These are phyloP conservation scores for Lentinus tigrinus DNA, from an alignment of 768 basidiomycete genomes.

Conservation along the genomic window DNA sequence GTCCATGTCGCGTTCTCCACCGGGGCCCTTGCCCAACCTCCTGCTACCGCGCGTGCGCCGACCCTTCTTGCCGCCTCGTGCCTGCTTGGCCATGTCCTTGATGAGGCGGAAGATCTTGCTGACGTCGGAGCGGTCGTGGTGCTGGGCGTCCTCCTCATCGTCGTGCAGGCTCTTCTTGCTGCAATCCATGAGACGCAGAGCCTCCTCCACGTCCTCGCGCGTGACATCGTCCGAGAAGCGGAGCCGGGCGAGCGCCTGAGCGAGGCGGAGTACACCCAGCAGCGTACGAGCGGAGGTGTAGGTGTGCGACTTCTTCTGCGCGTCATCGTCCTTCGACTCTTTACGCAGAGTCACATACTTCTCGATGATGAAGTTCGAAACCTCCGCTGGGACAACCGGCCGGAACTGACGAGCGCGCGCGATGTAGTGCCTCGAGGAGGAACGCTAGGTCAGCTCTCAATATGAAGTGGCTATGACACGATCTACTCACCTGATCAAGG, in stretches of 20 bases:
- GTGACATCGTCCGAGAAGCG: conserved; percentile 81
- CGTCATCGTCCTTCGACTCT: conserved; percentile 86
- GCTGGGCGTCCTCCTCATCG: conserved; percentile 63
- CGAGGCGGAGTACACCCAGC: conserved; percentile 88
- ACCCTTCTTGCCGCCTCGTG: conserved; percentile 31
- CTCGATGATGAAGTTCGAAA: conserved; percentile 92
- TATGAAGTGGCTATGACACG: background rate
- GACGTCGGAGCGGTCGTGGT: conserved; percentile 69
- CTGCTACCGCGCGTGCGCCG: conserved; percentile 44
- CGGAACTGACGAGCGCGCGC: conserved; percentile 85
- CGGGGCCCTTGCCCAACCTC: conserved; percentile 68
- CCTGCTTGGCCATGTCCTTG: conserved; percentile 69
- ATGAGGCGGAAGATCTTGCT: conserved; percentile 90
- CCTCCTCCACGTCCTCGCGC: conserved; percentile 91
- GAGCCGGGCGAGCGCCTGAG: conserved; percentile 92
- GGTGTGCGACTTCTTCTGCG: conserved; percentile 82
- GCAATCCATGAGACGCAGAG: conserved; percentile 93
- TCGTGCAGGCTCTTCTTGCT: conserved; percentile 90
- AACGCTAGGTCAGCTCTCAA: background rate
- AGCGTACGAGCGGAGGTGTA: conserved; percentile 97
- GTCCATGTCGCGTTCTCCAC: conserved; percentile 67
- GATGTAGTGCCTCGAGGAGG: conserved; percentile 78
- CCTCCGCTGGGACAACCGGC: conserved; percentile 84
- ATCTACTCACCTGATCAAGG: conserved; percentile 74
- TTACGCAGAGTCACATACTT: conserved; percentile 96